A percentile compares a stretch with the other conserved stretches of the same genome.
Evolutionary conservation across 352 stramenopile species (phyloP).

Genomic region (Phytophthora ohioensis): DNA sequence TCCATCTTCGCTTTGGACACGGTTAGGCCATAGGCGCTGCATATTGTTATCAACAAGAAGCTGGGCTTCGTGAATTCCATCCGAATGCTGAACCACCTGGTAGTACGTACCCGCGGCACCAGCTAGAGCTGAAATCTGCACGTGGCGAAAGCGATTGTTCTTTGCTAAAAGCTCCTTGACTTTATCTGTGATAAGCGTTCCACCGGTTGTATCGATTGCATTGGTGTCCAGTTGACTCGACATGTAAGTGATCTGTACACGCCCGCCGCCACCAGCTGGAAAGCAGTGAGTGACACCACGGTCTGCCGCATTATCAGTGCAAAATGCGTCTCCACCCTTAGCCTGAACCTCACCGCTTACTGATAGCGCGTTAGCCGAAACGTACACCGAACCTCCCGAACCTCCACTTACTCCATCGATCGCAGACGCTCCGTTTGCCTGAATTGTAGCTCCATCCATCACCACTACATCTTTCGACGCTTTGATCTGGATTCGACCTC

Average conservation of each 20-base stretch:
- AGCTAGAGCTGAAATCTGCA: conserved; percentile 54
- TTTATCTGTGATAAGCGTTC: conserved; percentile 34
- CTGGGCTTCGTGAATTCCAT: conserved; percentile 56
- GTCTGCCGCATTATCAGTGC: conserved; percentile 34
- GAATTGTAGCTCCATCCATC: conserved; percentile 59
- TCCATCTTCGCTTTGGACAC: conserved; percentile 35
- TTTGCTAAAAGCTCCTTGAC: conserved; percentile 38
- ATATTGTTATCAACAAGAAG: conserved; percentile 55
- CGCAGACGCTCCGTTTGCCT: conserved; percentile 58
- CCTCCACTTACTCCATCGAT: conserved; percentile 53
- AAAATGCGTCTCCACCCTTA: conserved; percentile 63
- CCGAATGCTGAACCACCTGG: conserved; percentile 61
- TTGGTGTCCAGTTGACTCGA: conserved; percentile 70
- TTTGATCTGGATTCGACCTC: conserved; percentile 69
- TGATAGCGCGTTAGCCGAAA: conserved; percentile 59
- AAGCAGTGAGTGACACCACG: conserved; percentile 52
- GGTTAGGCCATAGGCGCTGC: conserved; percentile 41
- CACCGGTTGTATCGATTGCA: conserved; percentile 65
- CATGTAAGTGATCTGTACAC: conserved; percentile 73
- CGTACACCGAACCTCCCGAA: conserved; percentile 63
- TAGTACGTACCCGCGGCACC: conserved; percentile 71
- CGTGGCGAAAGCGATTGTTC: conserved; percentile 43
- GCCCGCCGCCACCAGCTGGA: conserved; percentile 67
- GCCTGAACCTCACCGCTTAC: conserved; percentile 55
- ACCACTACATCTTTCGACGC: conserved; percentile 76